Evolutionary conservation across 2,329 filamentous ascomycete species (phyloP), one percentile per base, ranked within the genome.

Genomic region (Fusarium albidum): DNA sequence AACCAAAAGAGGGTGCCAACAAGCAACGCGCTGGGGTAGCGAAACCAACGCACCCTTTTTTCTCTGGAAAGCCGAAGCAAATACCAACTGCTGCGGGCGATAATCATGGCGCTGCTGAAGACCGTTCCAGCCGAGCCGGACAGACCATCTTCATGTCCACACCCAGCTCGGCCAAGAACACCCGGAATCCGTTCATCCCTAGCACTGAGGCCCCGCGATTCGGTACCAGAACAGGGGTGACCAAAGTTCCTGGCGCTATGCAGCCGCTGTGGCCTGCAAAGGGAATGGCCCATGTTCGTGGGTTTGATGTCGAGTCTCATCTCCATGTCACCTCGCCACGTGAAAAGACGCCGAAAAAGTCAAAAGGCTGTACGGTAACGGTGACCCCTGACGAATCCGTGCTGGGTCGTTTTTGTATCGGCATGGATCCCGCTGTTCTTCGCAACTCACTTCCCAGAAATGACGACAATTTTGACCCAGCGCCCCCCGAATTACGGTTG

Each of bases 221-320:
- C 53, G 79, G 81, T 4, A 65, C 71, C 21, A 79, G 73, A 48
- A 75, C 76, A 5, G 64, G 70, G 4, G 77, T 75, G 0, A 66
- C 84, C 5, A 91, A 84, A 64, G 78, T 88, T n/a, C 84, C 87
- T 0, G 90, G 89, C 3, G 79, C 87, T 9, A 76, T 78, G 57
- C 79, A 90, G 47, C 83, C 90, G 4, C 78, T 84, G n/a, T 95
- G 90, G 88, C 91, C 91, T 31, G 81, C 83, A 41, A 79, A 80
- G 57, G 88, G 79, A 7, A 85, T 84, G 68, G 73, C 79, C 1
- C 89, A 92, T 69, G 73, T 92, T 34, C 82, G 87, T 48, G 86
- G 82, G 6, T 50, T 64, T 29, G 61, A 61, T 12, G 6, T 18
- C 18, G 21, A 21, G 12, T 27, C 37, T 25, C 10, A 21, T 25